These are phyloP conservation scores for Albugo candida DNA, from an alignment of 352 stramenopile species.

Conservation along the genomic window DNA sequence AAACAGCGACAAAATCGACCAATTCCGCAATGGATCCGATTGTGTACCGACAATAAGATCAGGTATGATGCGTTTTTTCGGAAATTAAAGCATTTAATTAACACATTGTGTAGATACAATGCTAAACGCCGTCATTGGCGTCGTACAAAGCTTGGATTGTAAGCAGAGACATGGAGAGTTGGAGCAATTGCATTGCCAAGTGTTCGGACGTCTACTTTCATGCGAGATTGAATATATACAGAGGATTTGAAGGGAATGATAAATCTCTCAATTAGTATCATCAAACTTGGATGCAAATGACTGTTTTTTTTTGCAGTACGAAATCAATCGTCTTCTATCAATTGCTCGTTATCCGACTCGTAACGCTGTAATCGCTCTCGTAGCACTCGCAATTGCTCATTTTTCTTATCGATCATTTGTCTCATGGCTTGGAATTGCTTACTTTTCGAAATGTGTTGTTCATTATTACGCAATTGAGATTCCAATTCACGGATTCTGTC, in stretches of 20 bases:
- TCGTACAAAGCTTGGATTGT: conserved; percentile 99
- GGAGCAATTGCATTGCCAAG: too few species aligned
- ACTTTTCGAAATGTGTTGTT: conserved; percentile 53
- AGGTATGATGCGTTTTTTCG: conserved; percentile 23
- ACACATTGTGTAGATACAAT: conserved; percentile 86
- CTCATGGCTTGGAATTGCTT: conserved; percentile 76
- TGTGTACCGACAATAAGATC: conserved; percentile 98
- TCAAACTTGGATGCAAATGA: neutral
- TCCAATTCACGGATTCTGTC: conserved; percentile 37
- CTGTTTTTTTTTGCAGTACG: neutral
- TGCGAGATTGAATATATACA: too few species aligned
- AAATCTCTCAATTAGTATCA: too few species aligned
- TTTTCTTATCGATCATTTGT: conserved; percentile 62
- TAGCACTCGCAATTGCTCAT: conserved; percentile 48
- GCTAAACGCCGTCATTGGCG: conserved; percentile 99
- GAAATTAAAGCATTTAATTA: neutral
- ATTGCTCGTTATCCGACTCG: conserved; percentile 33
- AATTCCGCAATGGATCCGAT: conserved; percentile 99
- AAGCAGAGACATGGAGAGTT: conserved; percentile 36
- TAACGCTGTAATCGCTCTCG: conserved; percentile 52
- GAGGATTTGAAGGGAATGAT: too few species aligned
- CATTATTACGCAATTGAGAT: conserved; percentile 27
- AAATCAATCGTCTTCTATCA: conserved; percentile 21
- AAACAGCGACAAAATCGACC: conserved; percentile 99
- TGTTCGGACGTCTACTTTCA: too few species aligned